These are phyloP conservation scores for Zalaria obscura DNA, from an alignment of 2,329 filamentous ascomycete species.

Conservation along the genomic window DNA sequence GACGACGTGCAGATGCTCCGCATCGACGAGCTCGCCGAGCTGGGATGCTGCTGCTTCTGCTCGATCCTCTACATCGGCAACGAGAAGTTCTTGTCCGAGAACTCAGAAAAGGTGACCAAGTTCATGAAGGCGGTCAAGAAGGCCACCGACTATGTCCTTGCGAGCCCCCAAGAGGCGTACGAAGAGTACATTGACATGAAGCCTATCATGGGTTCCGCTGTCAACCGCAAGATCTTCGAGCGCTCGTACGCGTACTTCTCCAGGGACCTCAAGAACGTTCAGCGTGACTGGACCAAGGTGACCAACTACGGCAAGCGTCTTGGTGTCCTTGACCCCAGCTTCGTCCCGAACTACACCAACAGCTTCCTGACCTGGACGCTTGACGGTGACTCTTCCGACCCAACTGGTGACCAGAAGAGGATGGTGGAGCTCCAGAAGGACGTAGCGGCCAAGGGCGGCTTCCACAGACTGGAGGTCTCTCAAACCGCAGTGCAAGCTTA, in stretches of 20 bases:
- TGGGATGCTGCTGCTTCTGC: conserved; percentile 77
- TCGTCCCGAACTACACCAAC: conserved; percentile 64
- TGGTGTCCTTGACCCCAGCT: conserved; percentile 48
- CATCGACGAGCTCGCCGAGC: conserved; percentile 65
- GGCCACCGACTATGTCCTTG: conserved; percentile 58
- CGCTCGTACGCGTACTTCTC: conserved; percentile 66
- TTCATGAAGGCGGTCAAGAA: conserved; percentile 63
- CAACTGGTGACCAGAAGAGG: conserved; percentile 57
- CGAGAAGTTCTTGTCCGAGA: conserved; percentile 50
- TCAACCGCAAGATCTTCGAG: conserved; percentile 71
- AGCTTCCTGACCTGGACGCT: conserved; percentile 52
- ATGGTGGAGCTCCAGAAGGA: conserved; percentile 57
- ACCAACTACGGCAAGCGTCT: conserved; percentile 63
- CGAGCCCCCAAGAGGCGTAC: conserved; percentile 48
- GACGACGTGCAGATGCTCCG: conserved; percentile 65
- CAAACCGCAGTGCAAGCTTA: too few species aligned
- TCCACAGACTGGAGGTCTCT: conserved; percentile 14
- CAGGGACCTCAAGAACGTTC: conserved; percentile 59
- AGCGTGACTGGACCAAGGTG: conserved; percentile 64
- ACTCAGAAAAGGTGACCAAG: conserved; percentile 50
- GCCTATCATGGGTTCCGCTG: conserved; percentile 49
- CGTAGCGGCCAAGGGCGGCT: conserved; percentile 52
- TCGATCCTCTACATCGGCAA: conserved; percentile 71
- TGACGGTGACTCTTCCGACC: conserved; percentile 51
- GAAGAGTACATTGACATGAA: conserved; percentile 59